Conservation (phyloP, 2,329 filamentous ascomycete genomes). For the Ceratocystis cubensis region DNA sequence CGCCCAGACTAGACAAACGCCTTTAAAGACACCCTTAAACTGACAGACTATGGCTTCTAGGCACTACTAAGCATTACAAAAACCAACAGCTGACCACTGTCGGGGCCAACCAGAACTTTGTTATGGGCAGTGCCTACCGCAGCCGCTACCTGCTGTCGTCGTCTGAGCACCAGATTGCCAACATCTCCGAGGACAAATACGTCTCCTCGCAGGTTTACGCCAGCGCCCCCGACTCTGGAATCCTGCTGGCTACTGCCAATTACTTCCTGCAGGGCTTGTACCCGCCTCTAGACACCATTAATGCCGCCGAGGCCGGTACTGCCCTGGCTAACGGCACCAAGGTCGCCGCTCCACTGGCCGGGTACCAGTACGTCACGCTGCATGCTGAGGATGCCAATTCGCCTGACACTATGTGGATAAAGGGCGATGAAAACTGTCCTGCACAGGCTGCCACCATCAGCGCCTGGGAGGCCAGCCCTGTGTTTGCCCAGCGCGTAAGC, state of each 20-base stretch:
- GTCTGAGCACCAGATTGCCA: slow-evolving; percentile 27
- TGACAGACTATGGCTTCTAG: slow-evolving; percentile 21
- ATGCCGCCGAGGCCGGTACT: slow-evolving; percentile 25
- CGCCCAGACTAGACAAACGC: not conserved
- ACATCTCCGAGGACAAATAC: slow-evolving; percentile 28
- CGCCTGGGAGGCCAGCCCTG: slow-evolving; percentile 26
- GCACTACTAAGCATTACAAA: slow-evolving; percentile 29
- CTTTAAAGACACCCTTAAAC: not conserved
- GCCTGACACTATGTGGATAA: slow-evolving; percentile 30
- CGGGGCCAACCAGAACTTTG: slow-evolving; percentile 28
- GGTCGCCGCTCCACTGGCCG: slow-evolving; percentile 26
- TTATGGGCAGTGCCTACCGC: slow-evolving; percentile 25
- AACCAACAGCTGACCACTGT: slow-evolving; percentile 28
- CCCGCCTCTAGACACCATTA: slow-evolving; percentile 26
- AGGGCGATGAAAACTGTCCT: slow-evolving; percentile 29
- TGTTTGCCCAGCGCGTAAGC: slow-evolving; percentile 24
- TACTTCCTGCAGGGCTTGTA: slow-evolving; percentile 30
- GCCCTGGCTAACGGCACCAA: slow-evolving; percentile 28
- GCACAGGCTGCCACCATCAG: slow-evolving; percentile 25
- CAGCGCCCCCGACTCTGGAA: slow-evolving; percentile 27
- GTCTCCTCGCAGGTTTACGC: slow-evolving; percentile 28
- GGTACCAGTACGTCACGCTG: slow-evolving; percentile 29
- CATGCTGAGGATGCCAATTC: slow-evolving; percentile 27
- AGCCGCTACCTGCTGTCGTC: slow-evolving; percentile 23
- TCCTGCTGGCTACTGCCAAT: slow-evolving; percentile 29